A percentile compares a stretch with the other conserved stretches of the same genome.
Evolutionary conservation across 1,284 basidiomycete genomes (phyloP).

Genomic region (Irpex rosettiformis): DNA sequence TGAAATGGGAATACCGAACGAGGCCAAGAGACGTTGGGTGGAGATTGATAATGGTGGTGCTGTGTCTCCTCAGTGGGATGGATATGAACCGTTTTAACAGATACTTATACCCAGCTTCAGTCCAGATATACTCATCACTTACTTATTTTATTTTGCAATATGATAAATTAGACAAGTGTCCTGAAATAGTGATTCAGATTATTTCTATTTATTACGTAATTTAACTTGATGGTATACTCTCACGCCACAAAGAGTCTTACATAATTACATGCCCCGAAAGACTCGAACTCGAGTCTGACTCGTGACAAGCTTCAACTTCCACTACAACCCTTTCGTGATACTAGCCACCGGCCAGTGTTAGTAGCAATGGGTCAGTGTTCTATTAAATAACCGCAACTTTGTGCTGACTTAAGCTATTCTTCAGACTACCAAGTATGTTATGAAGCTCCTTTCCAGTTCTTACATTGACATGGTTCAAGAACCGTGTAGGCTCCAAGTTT

Average conservation of each 20-base stretch:
- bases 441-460: background rate
- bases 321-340: no score
- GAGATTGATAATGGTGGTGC: slow-evolving; percentile 55
- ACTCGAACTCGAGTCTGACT: background rate
- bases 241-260: background rate
- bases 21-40: slow-evolving; percentile 48
- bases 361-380: background rate
- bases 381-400: background rate
- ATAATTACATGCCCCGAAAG: background rate
- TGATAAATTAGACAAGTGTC: no score
- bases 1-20: slow-evolving; percentile 39
- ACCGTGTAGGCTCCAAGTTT: slow-evolving; percentile 94
- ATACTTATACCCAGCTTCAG: no score
- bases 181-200: no score
- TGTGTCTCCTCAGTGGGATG: slow-evolving; percentile 51
- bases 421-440: slow-evolving; percentile 44
- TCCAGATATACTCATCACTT: no score
- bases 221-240: background rate
- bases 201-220: no score
- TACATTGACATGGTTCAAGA: slow-evolving; percentile 41
- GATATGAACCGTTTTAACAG: slow-evolving; percentile 43
- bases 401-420: background rate
- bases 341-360: no score
- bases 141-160: no score
- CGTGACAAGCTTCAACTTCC: background rate